phyloP scores from a whole-genome alignment of 106 monocot genomes.

The Dioscorea zingiberensis region DNA sequence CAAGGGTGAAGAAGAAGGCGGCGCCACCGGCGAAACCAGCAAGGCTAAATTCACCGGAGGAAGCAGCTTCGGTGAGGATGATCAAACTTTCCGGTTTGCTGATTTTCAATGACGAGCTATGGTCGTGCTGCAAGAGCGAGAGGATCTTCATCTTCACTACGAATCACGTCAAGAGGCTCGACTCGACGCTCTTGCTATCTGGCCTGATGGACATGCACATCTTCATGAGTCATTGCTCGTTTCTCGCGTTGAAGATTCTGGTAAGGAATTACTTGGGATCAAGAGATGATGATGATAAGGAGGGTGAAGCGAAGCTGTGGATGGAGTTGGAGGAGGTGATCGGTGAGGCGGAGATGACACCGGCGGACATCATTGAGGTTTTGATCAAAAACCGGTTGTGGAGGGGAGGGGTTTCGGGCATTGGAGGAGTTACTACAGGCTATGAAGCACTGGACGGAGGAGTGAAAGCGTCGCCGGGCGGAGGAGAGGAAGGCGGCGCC shows the following conservation, averaged over 20 bases:
- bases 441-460: conserved; percentile 20
- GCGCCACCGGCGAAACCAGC: not conserved
- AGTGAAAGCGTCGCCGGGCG: too few species aligned
- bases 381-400: conserved; percentile 59
- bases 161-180: conserved; percentile 65
- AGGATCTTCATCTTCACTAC: conserved; percentile 79
- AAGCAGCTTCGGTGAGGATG: not conserved
- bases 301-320: conserved; percentile 5
- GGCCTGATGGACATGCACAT: conserved; percentile 91
- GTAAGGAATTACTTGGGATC: conserved; percentile 59
- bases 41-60: not conserved
- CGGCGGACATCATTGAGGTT: conserved; percentile 81
- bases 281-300: conserved; percentile 9
- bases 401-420: conserved; percentile 28
- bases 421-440: conserved; percentile 31
- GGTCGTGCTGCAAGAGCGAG: conserved; percentile 85
- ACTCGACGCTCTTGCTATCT: conserved; percentile 57
- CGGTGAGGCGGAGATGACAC: conserved; percentile 55
- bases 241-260: conserved; percentile 56
- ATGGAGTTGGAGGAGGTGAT: conserved; percentile 44
- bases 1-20: not conserved
- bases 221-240: conserved; percentile 62
- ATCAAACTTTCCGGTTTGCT: conserved; percentile 72
- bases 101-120: conserved; percentile 77
- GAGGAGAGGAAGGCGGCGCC: too few species aligned